phyloP scores from a whole-genome alignment of 768 basidiomycete genomes.

The Tulasnella sp. region DNA sequence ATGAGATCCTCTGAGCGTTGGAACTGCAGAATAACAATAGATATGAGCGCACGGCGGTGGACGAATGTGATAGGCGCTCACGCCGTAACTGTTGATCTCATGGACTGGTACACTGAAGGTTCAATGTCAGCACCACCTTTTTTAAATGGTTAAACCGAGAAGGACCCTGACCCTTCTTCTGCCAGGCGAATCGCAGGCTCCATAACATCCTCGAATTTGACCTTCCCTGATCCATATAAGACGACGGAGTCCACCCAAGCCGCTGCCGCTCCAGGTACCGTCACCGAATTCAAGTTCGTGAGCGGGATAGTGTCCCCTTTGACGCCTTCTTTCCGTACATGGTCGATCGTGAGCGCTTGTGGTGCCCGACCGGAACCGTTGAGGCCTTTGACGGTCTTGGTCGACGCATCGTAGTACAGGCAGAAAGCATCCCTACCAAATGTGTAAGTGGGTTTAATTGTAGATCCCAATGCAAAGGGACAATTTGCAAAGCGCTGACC shows the following conservation, averaged over 20 bases:
- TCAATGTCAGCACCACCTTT: not conserved
- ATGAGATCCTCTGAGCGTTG: constrained; percentile 53
- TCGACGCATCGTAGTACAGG: constrained; percentile 77
- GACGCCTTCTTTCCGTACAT: constrained; percentile 58
- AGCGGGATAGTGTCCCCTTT: constrained; percentile 57
- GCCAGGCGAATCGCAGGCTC: constrained; percentile 85
- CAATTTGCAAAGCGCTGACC: constrained; percentile 35
- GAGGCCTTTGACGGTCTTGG: constrained; percentile 71
- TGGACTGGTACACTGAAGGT: constrained; percentile 68
- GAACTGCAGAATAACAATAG: constrained; percentile 29
- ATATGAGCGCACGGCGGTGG: too few species aligned
- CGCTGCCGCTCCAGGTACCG: constrained; percentile 66
- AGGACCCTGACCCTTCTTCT: constrained; percentile 69
- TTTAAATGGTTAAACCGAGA: too few species aligned
- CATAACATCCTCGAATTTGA: constrained; percentile 58
- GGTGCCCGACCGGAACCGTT: constrained; percentile 92
- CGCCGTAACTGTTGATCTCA: constrained; percentile 57
- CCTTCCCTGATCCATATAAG: constrained; percentile 64
- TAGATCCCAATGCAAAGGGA: constrained; percentile 16
- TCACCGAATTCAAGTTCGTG: constrained; percentile 62
- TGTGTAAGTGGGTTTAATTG: not conserved
- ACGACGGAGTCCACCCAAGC: constrained; percentile 90
- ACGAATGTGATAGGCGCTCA: constrained; percentile 26
- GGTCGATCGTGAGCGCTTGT: constrained; percentile 60
- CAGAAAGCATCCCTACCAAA: constrained; percentile 71